Conservation (phyloP, 768 basidiomycete species). For the Rhodotorula taiwanensis region DNA sequence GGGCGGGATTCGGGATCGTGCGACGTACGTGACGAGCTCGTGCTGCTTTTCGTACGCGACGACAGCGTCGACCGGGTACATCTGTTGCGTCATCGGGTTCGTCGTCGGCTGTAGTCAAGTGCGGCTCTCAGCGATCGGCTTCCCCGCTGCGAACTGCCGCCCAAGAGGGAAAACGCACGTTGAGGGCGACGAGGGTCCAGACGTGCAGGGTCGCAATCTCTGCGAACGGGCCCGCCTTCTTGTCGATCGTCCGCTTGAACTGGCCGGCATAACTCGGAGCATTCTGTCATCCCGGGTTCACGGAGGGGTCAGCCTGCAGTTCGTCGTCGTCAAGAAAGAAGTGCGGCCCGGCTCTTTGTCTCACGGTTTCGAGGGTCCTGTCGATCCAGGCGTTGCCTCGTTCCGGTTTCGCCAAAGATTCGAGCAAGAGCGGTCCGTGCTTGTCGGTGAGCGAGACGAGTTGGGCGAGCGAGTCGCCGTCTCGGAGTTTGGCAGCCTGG, state of each 20-base stretch:
- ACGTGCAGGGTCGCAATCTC: slow-evolving; percentile 22
- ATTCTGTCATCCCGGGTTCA: not conserved
- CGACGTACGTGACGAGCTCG: slow-evolving; percentile 24
- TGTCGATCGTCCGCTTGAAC: not conserved
- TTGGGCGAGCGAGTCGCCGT: not conserved
- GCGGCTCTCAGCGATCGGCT: not conserved
- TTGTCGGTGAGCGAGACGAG: slow-evolving; percentile 12
- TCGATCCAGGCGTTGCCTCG: not conserved
- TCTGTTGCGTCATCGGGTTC: not conserved
- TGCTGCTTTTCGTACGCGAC: slow-evolving; percentile 23
- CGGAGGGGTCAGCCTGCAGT: not conserved
- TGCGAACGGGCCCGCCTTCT: slow-evolving; percentile 3
- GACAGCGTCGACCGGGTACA: not conserved
- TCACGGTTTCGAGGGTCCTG: not conserved
- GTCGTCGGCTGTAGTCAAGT: not conserved
- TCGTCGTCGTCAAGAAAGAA: too few species aligned
- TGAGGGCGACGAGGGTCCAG: slow-evolving; percentile 13
- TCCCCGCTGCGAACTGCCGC: not conserved
- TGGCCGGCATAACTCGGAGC: not conserved
- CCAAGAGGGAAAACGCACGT: slow-evolving; percentile 7
- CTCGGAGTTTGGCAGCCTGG: not conserved
- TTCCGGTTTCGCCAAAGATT: not conserved
- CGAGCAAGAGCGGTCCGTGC: not conserved
- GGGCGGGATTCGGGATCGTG: too few species aligned
- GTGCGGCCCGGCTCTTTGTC: too few species aligned